A percentile compares a stretch with the other conserved stretches of the same genome.
phyloP scores from a whole-genome alignment of 1,139 yeast species.

The Candida mesenterica region DNA sequence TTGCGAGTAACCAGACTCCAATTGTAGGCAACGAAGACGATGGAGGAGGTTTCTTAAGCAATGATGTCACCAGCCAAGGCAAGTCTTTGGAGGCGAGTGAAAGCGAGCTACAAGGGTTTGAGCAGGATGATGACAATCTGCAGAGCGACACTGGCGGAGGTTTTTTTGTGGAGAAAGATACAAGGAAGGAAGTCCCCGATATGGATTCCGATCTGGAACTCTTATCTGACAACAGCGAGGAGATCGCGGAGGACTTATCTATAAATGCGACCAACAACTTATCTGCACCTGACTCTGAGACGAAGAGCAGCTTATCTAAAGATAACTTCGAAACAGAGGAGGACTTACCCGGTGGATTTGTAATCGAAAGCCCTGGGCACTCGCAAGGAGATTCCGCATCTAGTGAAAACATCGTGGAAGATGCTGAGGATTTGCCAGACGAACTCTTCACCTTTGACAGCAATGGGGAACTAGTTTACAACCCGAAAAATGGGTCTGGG shows the following conservation, averaged over 20 bases:
- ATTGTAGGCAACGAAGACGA: not conserved
- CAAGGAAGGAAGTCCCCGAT: no score
- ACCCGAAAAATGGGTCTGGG: constrained; percentile 10
- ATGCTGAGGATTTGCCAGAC: constrained; percentile 15
- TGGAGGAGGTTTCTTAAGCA: not conserved
- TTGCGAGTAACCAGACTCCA: not conserved
- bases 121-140: no score
- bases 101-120: no score
- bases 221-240: no score
- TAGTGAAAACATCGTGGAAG: not conserved
- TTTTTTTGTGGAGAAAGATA: no score
- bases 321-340: constrained; percentile 1
- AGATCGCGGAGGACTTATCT: no score
- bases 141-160: no score
- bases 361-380: constrained; percentile 6
- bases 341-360: constrained; percentile 16
- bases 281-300: no score
- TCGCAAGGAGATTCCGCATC: not conserved
- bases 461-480: constrained; percentile 23
- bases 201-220: no score
- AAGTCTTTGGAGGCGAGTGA: no score
- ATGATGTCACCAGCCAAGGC: not conserved
- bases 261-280: no score
- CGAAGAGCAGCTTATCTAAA: no score
- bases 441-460: constrained; percentile 16